Evolutionary conservation across 768 basidiomycete species (phyloP).

Genomic region (Lentinula detonsa): DNA sequence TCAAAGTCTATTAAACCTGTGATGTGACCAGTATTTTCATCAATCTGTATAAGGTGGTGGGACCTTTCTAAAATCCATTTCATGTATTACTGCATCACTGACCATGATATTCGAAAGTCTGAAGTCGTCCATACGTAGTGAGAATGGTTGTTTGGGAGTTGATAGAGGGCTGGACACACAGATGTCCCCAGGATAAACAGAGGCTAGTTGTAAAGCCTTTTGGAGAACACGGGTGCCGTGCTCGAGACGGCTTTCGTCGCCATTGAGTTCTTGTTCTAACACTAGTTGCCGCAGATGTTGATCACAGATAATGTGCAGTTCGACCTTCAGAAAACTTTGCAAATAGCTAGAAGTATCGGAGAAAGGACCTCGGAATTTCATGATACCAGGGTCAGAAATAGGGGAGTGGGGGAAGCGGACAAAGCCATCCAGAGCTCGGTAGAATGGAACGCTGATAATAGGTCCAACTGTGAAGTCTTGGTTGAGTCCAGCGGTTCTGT

Average conservation of each 20-base stretch:
- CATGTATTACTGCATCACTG: not conserved
- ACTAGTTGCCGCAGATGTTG: not conserved
- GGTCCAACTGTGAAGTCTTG: conserved; percentile 11
- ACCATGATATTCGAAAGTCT: conserved; percentile 16
- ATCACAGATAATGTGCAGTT: conserved; percentile 7
- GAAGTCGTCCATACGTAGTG: conserved; percentile 13
- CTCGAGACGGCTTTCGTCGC: conserved; percentile 8
- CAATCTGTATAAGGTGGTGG: conserved; percentile 7
- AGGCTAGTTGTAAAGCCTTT: conserved; percentile 11
- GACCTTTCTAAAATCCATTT: not conserved
- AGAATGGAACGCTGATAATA: conserved; percentile 13
- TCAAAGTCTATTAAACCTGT: conserved; percentile 15
- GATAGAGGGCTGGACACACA: conserved; percentile 5
- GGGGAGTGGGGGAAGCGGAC: conserved; percentile 2
- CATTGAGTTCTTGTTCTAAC: conserved; percentile 7
- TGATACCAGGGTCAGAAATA: not conserved
- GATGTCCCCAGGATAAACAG: conserved; percentile 13
- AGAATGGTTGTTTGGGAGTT: conserved; percentile 8
- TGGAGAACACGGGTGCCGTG: conserved; percentile 9
- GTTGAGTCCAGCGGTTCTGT: not conserved
- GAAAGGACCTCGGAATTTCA: conserved; percentile 12
- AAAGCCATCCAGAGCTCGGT: conserved; percentile 13
- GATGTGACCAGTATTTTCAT: conserved; percentile 10
- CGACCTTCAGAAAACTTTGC: conserved; percentile 6
- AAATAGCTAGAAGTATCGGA: conserved; percentile 7